Percentiles rank a stretch among this genome's conserved stretches.
Evolutionary conservation across 2,329 filamentous ascomycete species (phyloP).

Genomic region (Exophiala oligosperma): DNA sequence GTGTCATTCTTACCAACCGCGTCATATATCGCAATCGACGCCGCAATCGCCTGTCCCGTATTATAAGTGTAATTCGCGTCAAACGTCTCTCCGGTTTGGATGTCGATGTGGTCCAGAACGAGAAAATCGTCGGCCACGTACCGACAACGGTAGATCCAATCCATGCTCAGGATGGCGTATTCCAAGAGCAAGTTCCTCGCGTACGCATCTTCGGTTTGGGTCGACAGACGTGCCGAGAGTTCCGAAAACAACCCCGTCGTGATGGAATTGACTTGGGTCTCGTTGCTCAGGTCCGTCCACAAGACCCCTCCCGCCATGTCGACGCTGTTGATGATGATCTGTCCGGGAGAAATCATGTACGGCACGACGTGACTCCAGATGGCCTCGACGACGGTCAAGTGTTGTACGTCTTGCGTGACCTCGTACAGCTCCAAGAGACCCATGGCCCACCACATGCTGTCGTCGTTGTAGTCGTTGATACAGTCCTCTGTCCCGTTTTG

Average conservation of each 20-base stretch:
- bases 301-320: conserved; percentile 25
- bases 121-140: conserved; percentile 10
- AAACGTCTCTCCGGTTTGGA: conserved; percentile 9
- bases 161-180: conserved; percentile 10
- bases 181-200: conserved; percentile 1
- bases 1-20: conserved; percentile 2
- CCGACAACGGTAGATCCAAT: conserved; percentile 17
- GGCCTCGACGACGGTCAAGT: conserved; percentile 8
- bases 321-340: conserved; percentile 11
- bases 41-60: conserved; percentile 24
- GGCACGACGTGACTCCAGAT: conserved; percentile 20
- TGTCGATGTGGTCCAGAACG: conserved; percentile 20
- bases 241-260: conserved; percentile 23
- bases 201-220: neutral
- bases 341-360: conserved; percentile 12
- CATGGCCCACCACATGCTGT: conserved; percentile 26
- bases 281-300: conserved; percentile 21
- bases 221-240: conserved; percentile 17
- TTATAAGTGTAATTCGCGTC: conserved; percentile 25
- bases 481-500: conserved; percentile 12
- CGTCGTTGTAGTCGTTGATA: conserved; percentile 26
- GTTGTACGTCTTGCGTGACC: conserved; percentile 3
- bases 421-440: conserved; percentile 18
- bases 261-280: conserved; percentile 21
- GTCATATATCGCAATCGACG: conserved; percentile 17